These are phyloP conservation scores for Spinellus fusiger DNA, from an alignment of 192 early-diverging fungal species.

Conservation along the genomic window DNA sequence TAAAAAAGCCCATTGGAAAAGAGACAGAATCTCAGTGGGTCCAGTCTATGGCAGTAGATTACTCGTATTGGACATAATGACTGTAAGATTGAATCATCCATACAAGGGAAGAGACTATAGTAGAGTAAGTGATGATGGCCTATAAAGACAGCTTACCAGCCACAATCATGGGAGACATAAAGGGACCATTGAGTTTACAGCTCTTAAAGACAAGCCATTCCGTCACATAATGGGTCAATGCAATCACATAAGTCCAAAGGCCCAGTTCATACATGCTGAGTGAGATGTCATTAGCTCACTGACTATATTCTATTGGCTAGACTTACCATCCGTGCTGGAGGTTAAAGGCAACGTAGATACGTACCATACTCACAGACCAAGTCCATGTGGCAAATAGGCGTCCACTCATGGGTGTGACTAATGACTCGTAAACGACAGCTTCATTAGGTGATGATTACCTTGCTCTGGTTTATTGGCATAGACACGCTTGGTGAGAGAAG, in stretches of 20 bases:
- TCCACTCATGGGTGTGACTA: slow-evolving; percentile 76
- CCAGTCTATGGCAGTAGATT: too few relatives aligned
- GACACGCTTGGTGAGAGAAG: slow-evolving; percentile 69
- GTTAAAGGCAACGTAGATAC: slow-evolving; percentile 83
- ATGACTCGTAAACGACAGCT: background rate
- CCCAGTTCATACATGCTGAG: slow-evolving; percentile 47
- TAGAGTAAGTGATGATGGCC: too few relatives aligned
- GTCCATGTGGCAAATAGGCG: slow-evolving; percentile 91
- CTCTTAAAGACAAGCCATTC: slow-evolving; percentile 62
- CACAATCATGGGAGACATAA: slow-evolving; percentile 60
- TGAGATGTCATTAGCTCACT: background rate
- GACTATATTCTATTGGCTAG: background rate
- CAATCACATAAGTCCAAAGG: slow-evolving; percentile 68
- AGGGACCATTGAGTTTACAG: slow-evolving; percentile 55
- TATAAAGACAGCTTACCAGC: too few relatives aligned
- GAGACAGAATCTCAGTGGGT: too few relatives aligned
- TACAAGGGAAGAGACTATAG: too few relatives aligned
- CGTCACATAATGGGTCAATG: slow-evolving; percentile 59
- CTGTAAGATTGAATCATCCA: too few relatives aligned
- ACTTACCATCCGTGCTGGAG: slow-evolving; percentile 63
- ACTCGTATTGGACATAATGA: too few relatives aligned
- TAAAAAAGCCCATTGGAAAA: too few relatives aligned
- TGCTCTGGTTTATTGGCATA: slow-evolving; percentile 62
- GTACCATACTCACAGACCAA: slow-evolving; percentile 68
- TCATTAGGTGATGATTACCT: slow-evolving; percentile 28